phyloP scores from a whole-genome alignment of 139 green algal genomes.

The Coccomyxa sp. region DNA sequence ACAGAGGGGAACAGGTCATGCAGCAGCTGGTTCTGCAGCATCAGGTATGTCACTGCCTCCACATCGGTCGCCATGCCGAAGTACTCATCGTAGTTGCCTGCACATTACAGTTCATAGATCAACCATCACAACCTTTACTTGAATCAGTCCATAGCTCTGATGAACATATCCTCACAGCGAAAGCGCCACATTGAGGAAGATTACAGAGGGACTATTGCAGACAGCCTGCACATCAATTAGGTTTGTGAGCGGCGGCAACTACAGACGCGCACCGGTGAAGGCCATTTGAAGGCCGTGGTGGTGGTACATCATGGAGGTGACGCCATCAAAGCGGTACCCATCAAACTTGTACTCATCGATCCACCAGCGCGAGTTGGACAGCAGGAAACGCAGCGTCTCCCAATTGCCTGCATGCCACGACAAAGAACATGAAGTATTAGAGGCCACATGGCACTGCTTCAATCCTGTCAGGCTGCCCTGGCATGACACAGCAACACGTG shows the following conservation, averaged over 20 bases:
- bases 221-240: no score
- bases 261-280: conserved; percentile 76
- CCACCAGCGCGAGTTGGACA: conserved; percentile 95
- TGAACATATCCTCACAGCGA: no score
- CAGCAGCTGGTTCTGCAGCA: conserved; percentile 91
- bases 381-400: conserved; percentile 92
- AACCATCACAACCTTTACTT: no score
- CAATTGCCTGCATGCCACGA: conserved; percentile 72
- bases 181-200: no score
- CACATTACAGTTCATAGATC: not conserved
- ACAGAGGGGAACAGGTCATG: conserved; percentile 87
- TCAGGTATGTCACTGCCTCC: conserved; percentile 89
- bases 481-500: not conserved
- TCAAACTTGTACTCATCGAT: conserved; percentile 98
- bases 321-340: conserved; percentile 94
- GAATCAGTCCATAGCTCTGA: no score
- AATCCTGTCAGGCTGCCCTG: no score
- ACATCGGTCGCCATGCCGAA: conserved; percentile 92
- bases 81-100: conserved; percentile 95
- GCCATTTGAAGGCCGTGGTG: conserved; percentile 94
- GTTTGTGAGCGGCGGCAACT: not conserved
- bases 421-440: not conserved
- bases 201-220: no score
- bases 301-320: conserved; percentile 98
- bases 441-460: no score